Conservation (phyloP, 495 filamentous ascomycete species). For the Aspergillus affinis region DNA sequence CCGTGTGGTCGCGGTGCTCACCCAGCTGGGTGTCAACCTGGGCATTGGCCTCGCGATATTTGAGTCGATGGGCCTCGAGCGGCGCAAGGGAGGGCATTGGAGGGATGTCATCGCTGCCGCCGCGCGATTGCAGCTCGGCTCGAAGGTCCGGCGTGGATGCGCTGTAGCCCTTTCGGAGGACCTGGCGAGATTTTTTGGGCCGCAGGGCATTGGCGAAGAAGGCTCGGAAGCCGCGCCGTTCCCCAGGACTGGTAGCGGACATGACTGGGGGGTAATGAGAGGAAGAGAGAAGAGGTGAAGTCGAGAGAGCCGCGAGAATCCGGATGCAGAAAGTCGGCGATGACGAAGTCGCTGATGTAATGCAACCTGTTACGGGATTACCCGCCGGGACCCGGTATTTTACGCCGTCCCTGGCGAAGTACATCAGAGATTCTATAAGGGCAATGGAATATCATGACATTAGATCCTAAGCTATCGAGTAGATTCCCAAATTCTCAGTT, state of each 20-base stretch:
- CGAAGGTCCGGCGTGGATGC: conserved; percentile 33
- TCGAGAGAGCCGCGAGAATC: background rate
- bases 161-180: conserved; percentile 40
- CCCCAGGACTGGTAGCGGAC: conserved; percentile 37
- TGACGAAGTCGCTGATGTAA: conserved; percentile 1
- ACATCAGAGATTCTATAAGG: too few relatives aligned
- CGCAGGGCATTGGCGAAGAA: conserved; percentile 39
- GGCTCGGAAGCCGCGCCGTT: conserved; percentile 34
- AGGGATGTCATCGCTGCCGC: conserved; percentile 31
- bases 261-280: conserved; percentile 21
- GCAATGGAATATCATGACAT: background rate
- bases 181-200: conserved; percentile 48
- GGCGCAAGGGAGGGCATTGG: conserved; percentile 40
- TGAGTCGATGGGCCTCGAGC: conserved; percentile 38
- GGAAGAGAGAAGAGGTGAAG: background rate
- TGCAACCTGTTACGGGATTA: background rate
- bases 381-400: too few relatives aligned
- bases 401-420: too few relatives aligned
- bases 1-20: conserved; percentile 48
- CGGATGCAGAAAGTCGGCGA: background rate
- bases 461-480: background rate
- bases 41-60: conserved; percentile 33
- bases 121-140: conserved; percentile 18
- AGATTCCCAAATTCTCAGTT: background rate
- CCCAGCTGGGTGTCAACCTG: conserved; percentile 48